Percentiles rank a stretch among this genome's conserved stretches.
Evolutionary conservation across 75 land plant species (phyloP).

Genomic region (Pinus taeda): DNA sequence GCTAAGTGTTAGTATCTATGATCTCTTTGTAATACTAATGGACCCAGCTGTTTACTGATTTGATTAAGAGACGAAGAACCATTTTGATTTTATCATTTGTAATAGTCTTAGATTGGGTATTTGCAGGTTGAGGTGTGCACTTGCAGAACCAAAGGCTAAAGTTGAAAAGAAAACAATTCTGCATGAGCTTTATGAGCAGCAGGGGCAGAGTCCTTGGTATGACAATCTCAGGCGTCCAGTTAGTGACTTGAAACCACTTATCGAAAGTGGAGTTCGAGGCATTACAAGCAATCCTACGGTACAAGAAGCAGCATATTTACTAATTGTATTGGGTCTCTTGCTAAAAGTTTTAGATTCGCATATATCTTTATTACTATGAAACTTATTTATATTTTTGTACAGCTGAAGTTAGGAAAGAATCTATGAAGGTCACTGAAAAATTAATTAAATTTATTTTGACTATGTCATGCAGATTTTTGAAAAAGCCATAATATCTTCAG

Average conservation of each 20-base stretch:
- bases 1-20: too few species aligned
- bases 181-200: slow-evolving; percentile 88
- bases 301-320: slow-evolving; percentile 6
- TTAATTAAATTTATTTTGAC: not conserved
- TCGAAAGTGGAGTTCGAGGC: slow-evolving; percentile 89
- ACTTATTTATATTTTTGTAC: slow-evolving; percentile 4
- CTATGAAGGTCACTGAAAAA: not conserved
- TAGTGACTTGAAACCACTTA: slow-evolving; percentile 82
- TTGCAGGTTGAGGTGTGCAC: slow-evolving; percentile 21
- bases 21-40: too few species aligned
- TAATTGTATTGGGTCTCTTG: not conserved
- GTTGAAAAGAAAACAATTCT: slow-evolving; percentile 61
- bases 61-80: too few species aligned
- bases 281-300: slow-evolving; percentile 99
- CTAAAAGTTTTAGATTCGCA: not conserved
- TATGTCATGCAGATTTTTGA: slow-evolving; percentile 82
- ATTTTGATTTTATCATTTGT: too few species aligned
- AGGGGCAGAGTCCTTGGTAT: slow-evolving; percentile 98
- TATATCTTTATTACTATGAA: not conserved
- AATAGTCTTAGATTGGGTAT: too few species aligned
- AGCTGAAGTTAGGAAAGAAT: not conserved
- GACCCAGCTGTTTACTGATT: too few species aligned
- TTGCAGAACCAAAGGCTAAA: slow-evolving; percentile 19
- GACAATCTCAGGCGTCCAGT: slow-evolving; percentile 96
- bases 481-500: slow-evolving; percentile 90